phyloP scores from a whole-genome alignment of 306 rosid species.

The Vachellia collinsii region DNA sequence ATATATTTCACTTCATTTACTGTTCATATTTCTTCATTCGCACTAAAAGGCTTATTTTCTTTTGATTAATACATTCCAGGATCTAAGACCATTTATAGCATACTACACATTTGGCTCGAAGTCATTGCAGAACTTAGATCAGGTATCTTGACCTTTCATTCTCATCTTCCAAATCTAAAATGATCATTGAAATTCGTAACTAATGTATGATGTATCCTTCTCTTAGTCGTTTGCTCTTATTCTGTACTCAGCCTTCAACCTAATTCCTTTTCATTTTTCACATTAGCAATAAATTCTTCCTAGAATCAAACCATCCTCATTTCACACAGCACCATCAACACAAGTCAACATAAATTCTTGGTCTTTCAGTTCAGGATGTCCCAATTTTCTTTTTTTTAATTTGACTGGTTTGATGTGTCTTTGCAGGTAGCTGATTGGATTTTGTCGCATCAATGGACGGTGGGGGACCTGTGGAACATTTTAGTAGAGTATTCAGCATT shows the following conservation, averaged over 20 bases:
- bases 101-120: conserved; percentile 65
- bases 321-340: conserved; percentile 13
- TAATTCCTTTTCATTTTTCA: conserved; percentile 5
- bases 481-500: too few species aligned
- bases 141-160: conserved; percentile 55
- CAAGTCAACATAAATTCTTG: not conserved
- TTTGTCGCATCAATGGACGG: conserved; percentile 74
- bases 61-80: conserved; percentile 54
- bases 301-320: conserved; percentile 14
- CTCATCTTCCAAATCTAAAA: not conserved
- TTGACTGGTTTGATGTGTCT: conserved; percentile 20
- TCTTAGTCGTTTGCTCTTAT: conserved; percentile 22
- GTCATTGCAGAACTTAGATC: conserved; percentile 61
- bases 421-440: conserved; percentile 76
- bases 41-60: conserved; percentile 8
- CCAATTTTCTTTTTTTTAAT: not conserved
- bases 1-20: not conserved
- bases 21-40: conserved; percentile 14
- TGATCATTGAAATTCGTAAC: conserved; percentile 16
- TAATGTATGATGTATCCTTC: not conserved
- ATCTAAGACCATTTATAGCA: conserved; percentile 77
- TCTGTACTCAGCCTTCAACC: conserved; percentile 21
- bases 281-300: not conserved
- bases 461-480: too few species aligned
- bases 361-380: not conserved